Evolutionary conservation across 176 grass and related monocot species (phyloP).

Genomic region (Luzula sylvatica): DNA sequence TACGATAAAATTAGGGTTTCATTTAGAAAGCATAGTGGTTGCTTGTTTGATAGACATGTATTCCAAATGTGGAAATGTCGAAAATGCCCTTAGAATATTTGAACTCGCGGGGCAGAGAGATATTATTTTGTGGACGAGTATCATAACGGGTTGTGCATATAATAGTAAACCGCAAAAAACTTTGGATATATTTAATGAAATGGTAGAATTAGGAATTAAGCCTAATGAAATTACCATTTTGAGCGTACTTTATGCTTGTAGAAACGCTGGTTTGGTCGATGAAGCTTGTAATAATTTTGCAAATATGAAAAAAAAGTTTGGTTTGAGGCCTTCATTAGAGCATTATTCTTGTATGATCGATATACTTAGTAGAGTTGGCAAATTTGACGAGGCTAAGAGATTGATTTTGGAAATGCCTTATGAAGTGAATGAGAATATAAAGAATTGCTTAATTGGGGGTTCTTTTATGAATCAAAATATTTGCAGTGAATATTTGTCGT

Average conservation of each 20-base stretch:
- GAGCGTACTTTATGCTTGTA: slow-evolving; percentile 29
- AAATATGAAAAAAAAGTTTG: slow-evolving; percentile 22
- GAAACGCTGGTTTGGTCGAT: slow-evolving; percentile 27
- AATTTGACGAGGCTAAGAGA: slow-evolving; percentile 22
- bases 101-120: slow-evolving; percentile 10
- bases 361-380: slow-evolving; percentile 23
- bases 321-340: slow-evolving; percentile 19
- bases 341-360: slow-evolving; percentile 33
- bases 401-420: slow-evolving; percentile 26
- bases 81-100: slow-evolving; percentile 25
- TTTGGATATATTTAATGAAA: slow-evolving; percentile 23
- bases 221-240: slow-evolving; percentile 29
- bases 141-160: slow-evolving; percentile 28
- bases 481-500: not conserved
- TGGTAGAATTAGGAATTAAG: slow-evolving; percentile 23
- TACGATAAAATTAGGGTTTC: slow-evolving; percentile 17
- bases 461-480: slow-evolving; percentile 6
- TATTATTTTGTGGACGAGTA: slow-evolving; percentile 24
- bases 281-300: slow-evolving; percentile 22
- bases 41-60: slow-evolving; percentile 32
- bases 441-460: slow-evolving; percentile 9
- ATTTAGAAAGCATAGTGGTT: slow-evolving; percentile 18
- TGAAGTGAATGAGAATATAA: slow-evolving; percentile 2
- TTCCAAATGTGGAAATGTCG: slow-evolving; percentile 30
- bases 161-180: slow-evolving; percentile 24